A percentile compares a stretch with the other conserved stretches of the same genome.
These are phyloP conservation scores for Naematelia aurantialba DNA, from an alignment of 768 basidiomycete genomes.

Conservation along the genomic window DNA sequence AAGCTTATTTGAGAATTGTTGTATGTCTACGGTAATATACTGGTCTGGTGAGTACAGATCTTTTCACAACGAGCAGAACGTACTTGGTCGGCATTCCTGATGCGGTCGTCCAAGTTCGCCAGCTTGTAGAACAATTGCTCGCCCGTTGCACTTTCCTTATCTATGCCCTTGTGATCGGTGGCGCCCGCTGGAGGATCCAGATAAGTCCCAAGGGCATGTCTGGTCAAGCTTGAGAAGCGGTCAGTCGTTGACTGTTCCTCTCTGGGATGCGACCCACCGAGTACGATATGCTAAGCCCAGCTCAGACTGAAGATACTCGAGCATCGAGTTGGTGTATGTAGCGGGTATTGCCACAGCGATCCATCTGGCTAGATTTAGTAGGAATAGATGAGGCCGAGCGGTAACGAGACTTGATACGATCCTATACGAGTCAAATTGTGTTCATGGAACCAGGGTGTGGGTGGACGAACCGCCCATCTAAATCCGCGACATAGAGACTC, in stretches of 20 bases:
- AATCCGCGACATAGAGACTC: constrained; percentile 85
- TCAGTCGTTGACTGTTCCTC: background rate
- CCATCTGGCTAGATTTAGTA: constrained; percentile 83
- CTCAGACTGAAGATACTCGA: constrained; percentile 90
- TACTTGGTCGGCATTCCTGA: constrained; percentile 92
- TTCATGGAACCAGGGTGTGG: background rate
- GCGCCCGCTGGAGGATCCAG: constrained; percentile 54
- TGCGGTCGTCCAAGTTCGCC: constrained; percentile 89
- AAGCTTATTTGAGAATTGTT: constrained; percentile 81
- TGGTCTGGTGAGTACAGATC: constrained; percentile 48
- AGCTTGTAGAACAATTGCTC: constrained; percentile 93
- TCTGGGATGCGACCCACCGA: constrained; percentile 60
- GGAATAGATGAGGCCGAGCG: constrained; percentile 71
- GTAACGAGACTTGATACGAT: constrained; percentile 94
- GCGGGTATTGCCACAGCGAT: constrained; percentile 79
- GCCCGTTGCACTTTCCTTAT: constrained; percentile 61
- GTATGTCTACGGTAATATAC: constrained; percentile 94
- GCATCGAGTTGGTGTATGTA: constrained; percentile 58
- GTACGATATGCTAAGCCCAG: constrained; percentile 53
- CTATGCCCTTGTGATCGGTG: constrained; percentile 18
- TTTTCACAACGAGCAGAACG: constrained; percentile 26
- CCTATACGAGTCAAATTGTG: constrained; percentile 52
- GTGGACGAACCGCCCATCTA: constrained; percentile 66
- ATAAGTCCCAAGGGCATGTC: constrained; percentile 76
- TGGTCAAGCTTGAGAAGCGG: constrained; percentile 59